Base-by-base conservation (phyloP, 768 basidiomycete genomes). In the Amanita rubescens region DNA sequence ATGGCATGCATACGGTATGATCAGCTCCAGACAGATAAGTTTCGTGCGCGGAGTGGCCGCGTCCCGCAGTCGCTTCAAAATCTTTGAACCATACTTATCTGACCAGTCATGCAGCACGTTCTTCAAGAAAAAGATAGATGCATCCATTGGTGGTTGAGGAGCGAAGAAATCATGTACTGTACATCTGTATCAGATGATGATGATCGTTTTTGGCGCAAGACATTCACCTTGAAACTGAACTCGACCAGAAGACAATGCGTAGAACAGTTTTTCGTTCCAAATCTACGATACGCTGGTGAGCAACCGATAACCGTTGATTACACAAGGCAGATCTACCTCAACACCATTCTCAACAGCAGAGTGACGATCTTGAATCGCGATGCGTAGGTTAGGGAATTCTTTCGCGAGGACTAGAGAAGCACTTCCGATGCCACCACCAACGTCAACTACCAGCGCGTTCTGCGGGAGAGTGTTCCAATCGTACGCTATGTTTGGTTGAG, bases 61-160 rank as follows among this genome's bases (percentile, higher is more conserved):
- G 3, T 46, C 62, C 5, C 71, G 64, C 15, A 75, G 62, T 9
- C 65, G 60, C 11, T 57, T 57, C 14, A 76, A 60, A 49, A 75
- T 70, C 35, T 61, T 59, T 9, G 46, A 42, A 44, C 58, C 59
- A 39, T 67, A 60, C 1, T 61, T 54, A 53, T 73, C 69, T 3
- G 70, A 54, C 72, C 73, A 73, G 54, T 75, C 68, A 58, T 76
- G 74, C 24, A 74, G 52, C 39, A 73, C 65, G 30, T 60, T 51
- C 8, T 68, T 63, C 19, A 73, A 19, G 41, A 75, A 55, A 59
- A 69, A 76, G 1, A 75, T 68, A 0, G 65, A 59, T 2, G 71
- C 69, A 24, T 70, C 60, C 17, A 55, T 60, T 35, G 67, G 53
- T 1, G 71, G 69, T 57, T 75, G 72, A 2, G 67, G 58, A 0